phyloP scores from a whole-genome alignment of 106 monocot genomes.

The Acorus gramineus region DNA sequence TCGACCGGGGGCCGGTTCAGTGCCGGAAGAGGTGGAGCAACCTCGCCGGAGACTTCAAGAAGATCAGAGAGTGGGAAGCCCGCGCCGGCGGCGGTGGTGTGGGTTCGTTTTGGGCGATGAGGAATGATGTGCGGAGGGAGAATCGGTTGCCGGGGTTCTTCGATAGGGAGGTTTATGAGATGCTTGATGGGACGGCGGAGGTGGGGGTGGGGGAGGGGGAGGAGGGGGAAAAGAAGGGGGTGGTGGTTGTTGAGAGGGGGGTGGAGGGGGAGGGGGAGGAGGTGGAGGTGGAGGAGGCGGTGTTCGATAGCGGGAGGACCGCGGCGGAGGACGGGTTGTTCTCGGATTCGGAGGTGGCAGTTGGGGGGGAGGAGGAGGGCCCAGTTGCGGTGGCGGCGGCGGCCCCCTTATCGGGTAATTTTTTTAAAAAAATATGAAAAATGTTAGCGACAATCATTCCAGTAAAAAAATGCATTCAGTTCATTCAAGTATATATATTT shows the following conservation, averaged over 20 bases:
- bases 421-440: no score
- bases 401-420: neutral
- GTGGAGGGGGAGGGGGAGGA: conserved; percentile 6
- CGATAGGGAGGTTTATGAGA: neutral
- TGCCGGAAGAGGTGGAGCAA: no score
- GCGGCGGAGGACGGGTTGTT: neutral
- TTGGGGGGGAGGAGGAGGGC: neutral
- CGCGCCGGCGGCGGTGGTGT: no score
- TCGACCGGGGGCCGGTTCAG: no score
- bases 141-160: neutral
- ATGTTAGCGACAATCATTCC: no score
- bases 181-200: neutral
- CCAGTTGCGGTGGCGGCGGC: neutral
- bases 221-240: neutral
- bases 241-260: neutral
- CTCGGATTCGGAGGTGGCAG: neutral
- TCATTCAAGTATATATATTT: no score
- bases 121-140: conserved; percentile 1
- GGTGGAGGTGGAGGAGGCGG: neutral
- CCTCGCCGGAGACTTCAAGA: no score
- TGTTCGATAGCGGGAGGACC: neutral
- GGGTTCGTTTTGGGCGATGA: conserved; percentile 1
- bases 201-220: neutral
- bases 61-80: no score
- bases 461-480: no score